Conservation (phyloP, 2,329 filamentous ascomycete species). For the Nigrospora oryzae region DNA sequence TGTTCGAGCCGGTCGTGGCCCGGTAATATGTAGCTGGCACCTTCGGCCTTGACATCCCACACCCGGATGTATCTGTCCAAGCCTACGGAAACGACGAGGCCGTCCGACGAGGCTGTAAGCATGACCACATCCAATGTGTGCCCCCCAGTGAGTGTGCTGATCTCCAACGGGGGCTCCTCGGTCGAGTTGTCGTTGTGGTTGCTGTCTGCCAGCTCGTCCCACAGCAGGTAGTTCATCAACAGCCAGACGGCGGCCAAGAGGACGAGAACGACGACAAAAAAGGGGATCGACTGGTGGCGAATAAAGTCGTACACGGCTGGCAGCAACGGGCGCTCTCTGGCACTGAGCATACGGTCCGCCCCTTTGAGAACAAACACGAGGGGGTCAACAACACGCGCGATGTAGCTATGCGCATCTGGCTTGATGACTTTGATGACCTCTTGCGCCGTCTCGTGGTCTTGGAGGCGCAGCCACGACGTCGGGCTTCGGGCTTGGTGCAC, state of each 20-base stretch:
- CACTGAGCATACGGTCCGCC: constrained; percentile 54
- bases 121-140: constrained; percentile 64
- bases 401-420: constrained; percentile 60
- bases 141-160: constrained; percentile 52
- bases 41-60: constrained; percentile 49
- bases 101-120: constrained; percentile 52
- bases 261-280: constrained; percentile 54
- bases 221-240: constrained; percentile 67
- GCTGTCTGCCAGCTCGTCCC: constrained; percentile 47
- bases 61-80: constrained; percentile 61
- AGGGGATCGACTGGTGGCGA: constrained; percentile 47
- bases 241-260: constrained; percentile 57
- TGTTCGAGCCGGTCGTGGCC: constrained; percentile 30
- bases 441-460: constrained; percentile 70
- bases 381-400: constrained; percentile 68
- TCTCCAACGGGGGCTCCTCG: constrained; percentile 44
- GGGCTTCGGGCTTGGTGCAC: constrained; percentile 71
- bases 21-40: constrained; percentile 29
- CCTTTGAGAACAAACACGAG: constrained; percentile 63
- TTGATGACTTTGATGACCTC: constrained; percentile 73
- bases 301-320: constrained; percentile 61
- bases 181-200: constrained; percentile 36
- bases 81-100: constrained; percentile 60
- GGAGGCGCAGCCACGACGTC: constrained; percentile 65
- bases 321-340: constrained; percentile 38